Base-by-base conservation (phyloP, 2,329 filamentous ascomycete genomes). In the Aphanoascus verrucosus region DNA sequence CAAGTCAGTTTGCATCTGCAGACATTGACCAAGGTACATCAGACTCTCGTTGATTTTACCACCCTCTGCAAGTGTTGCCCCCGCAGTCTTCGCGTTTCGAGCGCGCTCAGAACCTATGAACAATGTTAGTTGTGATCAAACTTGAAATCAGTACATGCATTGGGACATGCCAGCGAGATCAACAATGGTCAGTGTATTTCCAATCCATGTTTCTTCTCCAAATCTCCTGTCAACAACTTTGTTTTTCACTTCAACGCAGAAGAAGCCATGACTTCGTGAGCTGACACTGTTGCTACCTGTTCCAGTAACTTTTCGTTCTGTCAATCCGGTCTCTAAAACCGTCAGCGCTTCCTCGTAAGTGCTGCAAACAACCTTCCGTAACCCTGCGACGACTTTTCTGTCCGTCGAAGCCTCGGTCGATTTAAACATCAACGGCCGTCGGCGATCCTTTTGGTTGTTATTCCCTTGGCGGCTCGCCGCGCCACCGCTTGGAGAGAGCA, bases 31-130 rank as follows among this genome's bases (percentile, higher is more conserved):
- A 1, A 98, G 78, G 66, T 96, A 97, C 93, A 98, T 98, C 65
- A 98, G 74, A 64, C 88, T 94, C 69, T 96, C 90, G 64, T 98
- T 98, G 67, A 98, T 98, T 72, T 97, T 97, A 51, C 93, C 93
- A 35, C 91, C 93, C 72, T 98, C 93, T 0, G 86, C 91, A 12
- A 98, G 78, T 0, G 91, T 96, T 3, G 88, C 84, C 11, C 93
- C 93, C 0, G 89, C 86, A 0, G 93, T 97, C 75, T 96, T 96
- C 23, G 93, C 90, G 58, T 93, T 89, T 56, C 90, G 80, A 14
- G 91, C 91, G 56, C 93, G 83, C 70, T 98, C 93, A 57, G 93
- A 97, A 12, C 79, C 78, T 77, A 56, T 51, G 49, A 37, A 54
- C 31, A 5, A 38, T 28, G 58, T 69, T 49, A 67, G 58, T 48